Evolutionary conservation across 768 basidiomycete species (phyloP), one percentile per base, ranked within the genome.

Genomic region (Boletus pseudo-olivaceus): DNA sequence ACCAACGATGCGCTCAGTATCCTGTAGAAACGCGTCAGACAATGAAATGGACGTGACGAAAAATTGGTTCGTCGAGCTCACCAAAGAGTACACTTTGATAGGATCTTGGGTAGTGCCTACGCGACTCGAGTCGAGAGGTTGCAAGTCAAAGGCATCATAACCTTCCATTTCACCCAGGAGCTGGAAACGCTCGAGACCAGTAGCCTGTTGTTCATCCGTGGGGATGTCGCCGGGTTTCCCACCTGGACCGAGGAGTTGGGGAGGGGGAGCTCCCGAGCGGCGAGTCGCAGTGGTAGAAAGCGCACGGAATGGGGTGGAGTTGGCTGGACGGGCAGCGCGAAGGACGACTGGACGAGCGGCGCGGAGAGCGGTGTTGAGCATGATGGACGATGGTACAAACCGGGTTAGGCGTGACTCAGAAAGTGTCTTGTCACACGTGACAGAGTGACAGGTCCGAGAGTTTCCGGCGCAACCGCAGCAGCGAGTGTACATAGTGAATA

Each of bases 161-260:
- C 94, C 95, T 72, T 93, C 84, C 65, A 93, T 76, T 57, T 93
- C 87, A 66, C 89, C 93, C 49, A 98, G 75, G 46, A 97, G 76
- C 74, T 99, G 92, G 67, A 97, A 84, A 73, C 96, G 92, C 73
- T 98, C 95, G 51, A 98, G 78, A 83, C 96, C 96, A 62, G 96
- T 99, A 15, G 95, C 84, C 75, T 99, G 96, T 59, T 90, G 82
- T 59, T 86, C 78, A 73, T 93, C 90, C 55, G 88, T 89, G 49
- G 93, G 86, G 59, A 93, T 82, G 62, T 84, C 79, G 48, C 90
- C 87, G 30, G 82, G 53, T 68, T 88, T 84, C 65, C 80, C 82
- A 68, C 91, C 91, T 47, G 80, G 66, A 58, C 91, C 90, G 60
- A 76, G 87, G 59, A 93, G 74, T 51, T 80, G 75, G 46, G 90